Evolutionary conservation across 2,329 filamentous ascomycete species (phyloP).

Genomic region (Tolypocladium cylindrosporum): DNA sequence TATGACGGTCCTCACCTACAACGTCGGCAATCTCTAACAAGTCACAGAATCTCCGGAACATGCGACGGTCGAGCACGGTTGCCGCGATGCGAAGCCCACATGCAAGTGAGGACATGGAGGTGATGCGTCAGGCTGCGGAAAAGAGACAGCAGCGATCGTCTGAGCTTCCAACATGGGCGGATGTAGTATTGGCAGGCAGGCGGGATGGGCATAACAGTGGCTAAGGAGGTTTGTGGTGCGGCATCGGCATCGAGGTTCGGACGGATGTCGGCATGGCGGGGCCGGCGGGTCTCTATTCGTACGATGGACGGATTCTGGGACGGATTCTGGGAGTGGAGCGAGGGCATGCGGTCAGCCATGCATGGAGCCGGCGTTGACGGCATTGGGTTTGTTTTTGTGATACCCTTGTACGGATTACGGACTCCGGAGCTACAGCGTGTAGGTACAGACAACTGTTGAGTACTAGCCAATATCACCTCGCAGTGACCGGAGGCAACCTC

Average conservation of each 20-base stretch:
- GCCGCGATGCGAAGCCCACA: constrained; percentile 4
- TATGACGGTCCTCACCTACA: constrained; percentile 12
- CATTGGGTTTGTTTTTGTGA: not conserved
- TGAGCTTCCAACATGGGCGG: not conserved
- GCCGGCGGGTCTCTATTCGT: not conserved
- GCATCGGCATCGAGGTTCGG: not conserved
- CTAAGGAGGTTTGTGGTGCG: not conserved
- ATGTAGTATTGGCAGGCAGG: not conserved
- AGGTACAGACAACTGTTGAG: not conserved
- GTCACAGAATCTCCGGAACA: constrained; percentile 21
- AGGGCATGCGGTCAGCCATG: not conserved
- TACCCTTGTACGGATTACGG: not conserved
- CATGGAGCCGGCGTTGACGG: not conserved
- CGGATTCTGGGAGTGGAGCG: not conserved
- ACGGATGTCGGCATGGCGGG: not conserved
- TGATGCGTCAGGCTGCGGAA: constrained; percentile 22
- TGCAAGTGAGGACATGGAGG: constrained; percentile 18
- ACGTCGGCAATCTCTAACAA: not conserved
- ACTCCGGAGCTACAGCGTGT: not conserved
- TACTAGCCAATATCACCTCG: too few relatives aligned
- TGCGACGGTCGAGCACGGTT: constrained; percentile 11
- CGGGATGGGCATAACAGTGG: not conserved
- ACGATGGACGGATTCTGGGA: not conserved
- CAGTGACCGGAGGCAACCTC: too few relatives aligned
- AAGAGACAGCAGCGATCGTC: constrained; percentile 13